These are phyloP conservation scores for Diutina neorugosa DNA, from an alignment of 1,139 yeast genomes.

Conservation along the genomic window DNA sequence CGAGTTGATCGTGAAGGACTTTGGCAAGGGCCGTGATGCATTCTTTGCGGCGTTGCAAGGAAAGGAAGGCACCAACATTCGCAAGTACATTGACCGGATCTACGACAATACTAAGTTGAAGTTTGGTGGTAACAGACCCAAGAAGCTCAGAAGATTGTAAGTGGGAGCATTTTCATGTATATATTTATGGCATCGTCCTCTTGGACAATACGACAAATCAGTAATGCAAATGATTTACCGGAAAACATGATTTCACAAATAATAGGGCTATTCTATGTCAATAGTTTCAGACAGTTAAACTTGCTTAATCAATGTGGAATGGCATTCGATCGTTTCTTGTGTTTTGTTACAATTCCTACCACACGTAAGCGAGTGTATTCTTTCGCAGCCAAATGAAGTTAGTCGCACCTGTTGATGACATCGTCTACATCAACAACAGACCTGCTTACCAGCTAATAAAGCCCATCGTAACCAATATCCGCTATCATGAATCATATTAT, in stretches of 20 bases:
- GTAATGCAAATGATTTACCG: background rate
- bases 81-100: constrained; percentile 53
- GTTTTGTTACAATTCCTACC: too few species aligned
- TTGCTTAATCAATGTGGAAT: too few species aligned
- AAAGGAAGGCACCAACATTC: constrained; percentile 68
- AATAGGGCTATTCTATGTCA: background rate
- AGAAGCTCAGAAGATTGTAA: constrained; percentile 70
- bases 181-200: background rate
- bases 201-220: background rate
- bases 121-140: constrained; percentile 88
- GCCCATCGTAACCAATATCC: background rate
- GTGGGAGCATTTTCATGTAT: constrained; percentile 13
- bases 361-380: background rate
- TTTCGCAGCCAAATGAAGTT: background rate
- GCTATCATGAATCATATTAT: too few species aligned
- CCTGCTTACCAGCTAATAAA: background rate
- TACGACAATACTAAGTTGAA: constrained; percentile 72
- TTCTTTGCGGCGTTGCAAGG: constrained; percentile 79
- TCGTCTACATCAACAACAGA: background rate
- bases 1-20: constrained; percentile 68
- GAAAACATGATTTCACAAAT: background rate
- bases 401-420: background rate
- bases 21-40: constrained; percentile 85
- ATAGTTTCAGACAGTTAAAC: too few species aligned
- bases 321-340: too few species aligned